Conservation (phyloP, 768 basidiomycete species). For the Termitomyces sp. region DNA sequence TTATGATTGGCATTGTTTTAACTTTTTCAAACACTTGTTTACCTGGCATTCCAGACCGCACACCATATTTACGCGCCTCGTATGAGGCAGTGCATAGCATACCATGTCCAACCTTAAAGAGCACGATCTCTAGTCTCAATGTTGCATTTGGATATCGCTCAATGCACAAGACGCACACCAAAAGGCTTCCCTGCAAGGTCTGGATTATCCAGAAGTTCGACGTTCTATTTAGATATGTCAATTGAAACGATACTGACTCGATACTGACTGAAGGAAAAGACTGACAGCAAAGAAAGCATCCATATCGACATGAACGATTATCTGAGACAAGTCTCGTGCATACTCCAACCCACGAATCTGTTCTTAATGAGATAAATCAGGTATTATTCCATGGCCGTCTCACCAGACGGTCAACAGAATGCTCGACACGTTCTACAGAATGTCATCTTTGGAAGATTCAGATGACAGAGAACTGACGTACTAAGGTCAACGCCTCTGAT, state of each 20-base stretch:
- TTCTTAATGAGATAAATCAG: not conserved
- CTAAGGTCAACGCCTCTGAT: constrained; percentile 53
- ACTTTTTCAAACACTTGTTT: constrained; percentile 12
- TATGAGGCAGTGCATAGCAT: constrained; percentile 89
- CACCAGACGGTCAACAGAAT: constrained; percentile 65
- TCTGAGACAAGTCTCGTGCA: constrained; percentile 73
- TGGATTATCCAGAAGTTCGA: constrained; percentile 66
- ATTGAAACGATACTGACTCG: not conserved
- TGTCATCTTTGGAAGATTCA: not conserved
- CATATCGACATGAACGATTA: constrained; percentile 93
- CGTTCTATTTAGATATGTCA: constrained; percentile 34
- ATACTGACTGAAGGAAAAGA: not conserved
- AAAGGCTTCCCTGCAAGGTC: constrained; percentile 68
- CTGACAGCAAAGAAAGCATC: constrained; percentile 82
- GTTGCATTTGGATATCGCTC: constrained; percentile 7
- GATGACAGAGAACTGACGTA: constrained; percentile 23
- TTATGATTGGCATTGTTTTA: not conserved
- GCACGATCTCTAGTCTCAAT: not conserved
- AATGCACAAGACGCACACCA: constrained; percentile 38
- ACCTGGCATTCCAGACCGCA: constrained; percentile 96
- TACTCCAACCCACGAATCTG: constrained; percentile 71
- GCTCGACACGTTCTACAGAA: constrained; percentile 52
- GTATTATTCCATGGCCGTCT: constrained; percentile 16
- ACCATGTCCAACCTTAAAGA: constrained; percentile 68
- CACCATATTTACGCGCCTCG: constrained; percentile 85